Evolutionary conservation across 2,329 filamentous ascomycete species (phyloP).

Genomic region (Lachnellula occidentalis): DNA sequence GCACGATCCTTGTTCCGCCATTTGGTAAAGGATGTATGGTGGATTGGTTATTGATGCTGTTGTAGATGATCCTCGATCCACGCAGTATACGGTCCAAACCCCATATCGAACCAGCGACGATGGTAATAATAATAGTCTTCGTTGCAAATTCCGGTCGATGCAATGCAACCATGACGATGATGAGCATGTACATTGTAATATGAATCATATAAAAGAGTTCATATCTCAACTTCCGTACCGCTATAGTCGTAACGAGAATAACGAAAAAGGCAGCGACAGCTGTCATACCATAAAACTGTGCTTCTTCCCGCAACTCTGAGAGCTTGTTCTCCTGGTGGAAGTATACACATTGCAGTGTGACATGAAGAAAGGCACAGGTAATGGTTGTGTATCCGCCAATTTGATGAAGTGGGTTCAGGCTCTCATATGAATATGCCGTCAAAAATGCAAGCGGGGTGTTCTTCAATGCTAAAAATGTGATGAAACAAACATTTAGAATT

Average conservation of each 20-base stretch:
- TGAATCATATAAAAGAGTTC: constrained; percentile 52
- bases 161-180: constrained; percentile 43
- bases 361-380: constrained; percentile 42
- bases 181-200: constrained; percentile 43
- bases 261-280: constrained; percentile 43
- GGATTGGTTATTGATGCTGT: constrained; percentile 46
- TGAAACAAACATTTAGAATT: constrained; percentile 43
- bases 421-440: constrained; percentile 51
- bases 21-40: constrained; percentile 48
- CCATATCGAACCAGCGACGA: constrained; percentile 44
- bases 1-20: constrained; percentile 49
- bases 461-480: constrained; percentile 51
- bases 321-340: constrained; percentile 34
- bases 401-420: constrained; percentile 53
- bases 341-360: constrained; percentile 17
- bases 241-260: constrained; percentile 38
- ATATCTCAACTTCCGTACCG: constrained; percentile 41
- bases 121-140: constrained; percentile 38
- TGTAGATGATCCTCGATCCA: constrained; percentile 37
- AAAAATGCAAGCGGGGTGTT: constrained; percentile 52
- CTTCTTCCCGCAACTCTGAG: constrained; percentile 23
- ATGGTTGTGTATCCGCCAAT: constrained; percentile 47
- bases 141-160: constrained; percentile 44
- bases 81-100: constrained; percentile 45
- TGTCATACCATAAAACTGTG: constrained; percentile 38